These are phyloP conservation scores for Aotearoamyces nothofagi DNA, from an alignment of 2,329 filamentous ascomycete genomes.

Conservation along the genomic window DNA sequence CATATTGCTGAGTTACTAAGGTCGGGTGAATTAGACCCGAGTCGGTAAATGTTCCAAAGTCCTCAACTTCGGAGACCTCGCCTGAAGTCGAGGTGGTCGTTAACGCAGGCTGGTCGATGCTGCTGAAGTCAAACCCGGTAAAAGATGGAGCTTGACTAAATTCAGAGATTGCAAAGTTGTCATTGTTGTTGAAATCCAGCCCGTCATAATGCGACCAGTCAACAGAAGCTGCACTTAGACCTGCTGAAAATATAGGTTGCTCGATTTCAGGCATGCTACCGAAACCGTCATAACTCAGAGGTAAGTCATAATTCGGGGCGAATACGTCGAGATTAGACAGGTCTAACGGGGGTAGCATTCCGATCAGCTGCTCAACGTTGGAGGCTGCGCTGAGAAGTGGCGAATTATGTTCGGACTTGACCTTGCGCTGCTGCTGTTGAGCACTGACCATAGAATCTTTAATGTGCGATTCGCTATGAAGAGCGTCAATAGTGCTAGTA, in stretches of 20 bases:
- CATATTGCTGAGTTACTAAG: slow-evolving; percentile 23
- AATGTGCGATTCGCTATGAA: slow-evolving; percentile 20
- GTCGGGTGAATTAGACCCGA: slow-evolving; percentile 17
- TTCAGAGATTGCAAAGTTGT: slow-evolving; percentile 35
- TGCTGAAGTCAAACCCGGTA: slow-evolving; percentile 36
- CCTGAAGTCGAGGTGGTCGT: slow-evolving; percentile 47
- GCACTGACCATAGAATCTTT: slow-evolving; percentile 22
- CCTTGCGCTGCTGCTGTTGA: slow-evolving; percentile 29
- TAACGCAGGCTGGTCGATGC: slow-evolving; percentile 38
- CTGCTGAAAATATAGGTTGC: slow-evolving; percentile 44
- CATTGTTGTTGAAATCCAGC: slow-evolving; percentile 31
- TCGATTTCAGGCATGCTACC: slow-evolving; percentile 29
- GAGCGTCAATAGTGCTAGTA: slow-evolving; percentile 25
- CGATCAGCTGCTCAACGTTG: slow-evolving; percentile 32
- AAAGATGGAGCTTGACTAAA: slow-evolving; percentile 39
- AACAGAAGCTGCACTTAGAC: slow-evolving; percentile 37
- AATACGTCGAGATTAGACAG: slow-evolving; percentile 38
- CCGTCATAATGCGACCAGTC: slow-evolving; percentile 37
- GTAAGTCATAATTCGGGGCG: slow-evolving; percentile 27
- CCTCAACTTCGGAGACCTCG: slow-evolving; percentile 52
- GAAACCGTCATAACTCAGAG: slow-evolving; percentile 34
- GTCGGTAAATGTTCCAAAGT: slow-evolving; percentile 30
- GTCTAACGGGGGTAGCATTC: slow-evolving; percentile 40
- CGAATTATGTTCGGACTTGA: slow-evolving; percentile 47
- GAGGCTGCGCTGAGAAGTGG: slow-evolving; percentile 34